Evolutionary conservation across 1,284 basidiomycete species (phyloP), one percentile per base, ranked within the genome.

Genomic region (Pseudozyma pruni): DNA sequence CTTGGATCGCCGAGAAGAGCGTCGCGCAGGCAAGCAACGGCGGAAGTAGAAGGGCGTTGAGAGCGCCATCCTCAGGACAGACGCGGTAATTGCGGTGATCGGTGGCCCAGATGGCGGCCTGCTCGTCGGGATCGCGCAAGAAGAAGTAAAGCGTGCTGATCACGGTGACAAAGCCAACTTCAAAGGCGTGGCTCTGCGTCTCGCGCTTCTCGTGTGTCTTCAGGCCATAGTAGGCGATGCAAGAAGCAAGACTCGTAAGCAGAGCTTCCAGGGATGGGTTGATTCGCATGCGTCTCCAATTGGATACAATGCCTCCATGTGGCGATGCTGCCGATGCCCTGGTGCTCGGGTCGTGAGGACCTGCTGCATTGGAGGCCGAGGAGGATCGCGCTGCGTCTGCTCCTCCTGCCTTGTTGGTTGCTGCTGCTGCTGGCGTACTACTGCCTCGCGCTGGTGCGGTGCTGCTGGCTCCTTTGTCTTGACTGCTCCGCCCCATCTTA

Each of bases 71-170:
- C 19, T 78, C 76, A 0, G 50, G 51, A 27, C 72, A 75, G 19
- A 54, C 31, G 31, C 76, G 69, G 34, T 74, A 78, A 38, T 75
- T 74, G 50, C 76, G 69, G 34, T 60, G 62, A 27, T 78, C 74
- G 25, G 76, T 78, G 14, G 75, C 72, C 76, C 75, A 78, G 33
- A 78, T 75, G 31, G 67, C 66, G 11, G 73, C 64, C 29, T 66
- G 48, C 46, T 70, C 68, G 29, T 62, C 50, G 1, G 63, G 62
- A 31, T 50, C 35, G 14, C 71, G 67, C 5, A 74, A 43, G 34
- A 75, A 55, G 41, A 70, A 66, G 66, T 74, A 75, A 25, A 70
- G 63, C 19, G 61, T 41, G 47, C 64, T 72, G 43, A 53, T 32
- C 27, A 62, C 56, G 33, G 72, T 55, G 16, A 72, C 46, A 23